Conservation (phyloP, 441 rosid genomes). For the Biscutella laevigata region DNA sequence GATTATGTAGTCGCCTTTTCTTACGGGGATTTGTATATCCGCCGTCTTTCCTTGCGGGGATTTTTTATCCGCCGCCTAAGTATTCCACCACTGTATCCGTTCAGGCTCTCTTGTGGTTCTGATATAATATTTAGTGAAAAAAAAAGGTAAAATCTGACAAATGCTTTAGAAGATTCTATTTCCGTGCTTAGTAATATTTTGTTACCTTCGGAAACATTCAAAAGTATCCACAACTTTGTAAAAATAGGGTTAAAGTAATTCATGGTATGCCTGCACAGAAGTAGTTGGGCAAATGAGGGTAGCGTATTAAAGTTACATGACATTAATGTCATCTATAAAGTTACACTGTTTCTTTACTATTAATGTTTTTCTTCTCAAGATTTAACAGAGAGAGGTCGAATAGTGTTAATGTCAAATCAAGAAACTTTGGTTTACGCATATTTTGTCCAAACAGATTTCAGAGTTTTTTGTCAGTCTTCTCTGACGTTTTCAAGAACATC, state of each 20-base stretch:
- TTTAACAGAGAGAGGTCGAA: background rate
- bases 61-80: no score
- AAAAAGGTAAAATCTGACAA: slow-evolving; percentile 23
- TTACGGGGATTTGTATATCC: no score
- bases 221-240: background rate
- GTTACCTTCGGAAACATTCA: background rate
- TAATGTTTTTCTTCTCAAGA: background rate
- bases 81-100: no score
- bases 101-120: no score
- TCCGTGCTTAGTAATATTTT: slow-evolving; percentile 13
- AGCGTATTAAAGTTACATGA: slow-evolving; percentile 12
- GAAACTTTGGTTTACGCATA: slow-evolving; percentile 17
- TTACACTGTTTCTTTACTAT: no score
- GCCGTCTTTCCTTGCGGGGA: no score
- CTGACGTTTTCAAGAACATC: slow-evolving; percentile 22
- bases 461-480: slow-evolving; percentile 6
- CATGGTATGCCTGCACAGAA: slow-evolving; percentile 1
- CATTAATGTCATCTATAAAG: no score
- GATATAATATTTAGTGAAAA: no score
- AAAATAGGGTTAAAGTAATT: background rate
- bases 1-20: no score
- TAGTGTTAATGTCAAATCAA: slow-evolving; percentile 24
- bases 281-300: slow-evolving; percentile 21
- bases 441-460: slow-evolving; percentile 19
- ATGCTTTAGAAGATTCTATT: slow-evolving; percentile 25